phyloP scores from a whole-genome alignment of 164 flowering plant genomes.

The Malania oleifera region DNA sequence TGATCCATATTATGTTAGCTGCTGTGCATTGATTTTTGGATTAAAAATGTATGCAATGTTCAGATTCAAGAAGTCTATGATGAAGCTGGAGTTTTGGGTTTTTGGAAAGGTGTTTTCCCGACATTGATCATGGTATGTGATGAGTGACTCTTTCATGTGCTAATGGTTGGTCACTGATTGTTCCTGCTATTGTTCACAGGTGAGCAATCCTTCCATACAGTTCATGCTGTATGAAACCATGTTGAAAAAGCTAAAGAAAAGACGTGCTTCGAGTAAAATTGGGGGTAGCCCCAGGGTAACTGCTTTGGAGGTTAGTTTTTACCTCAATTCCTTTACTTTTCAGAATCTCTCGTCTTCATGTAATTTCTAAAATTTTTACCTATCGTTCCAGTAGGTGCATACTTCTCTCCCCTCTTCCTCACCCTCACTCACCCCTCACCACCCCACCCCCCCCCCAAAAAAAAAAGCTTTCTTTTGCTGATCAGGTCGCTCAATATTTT shows the following conservation, averaged over 20 bases:
- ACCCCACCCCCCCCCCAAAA: no score
- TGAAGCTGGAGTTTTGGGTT: constrained; percentile 83
- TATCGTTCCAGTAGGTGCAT: background rate
- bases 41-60: background rate
- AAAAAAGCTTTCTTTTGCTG: background rate
- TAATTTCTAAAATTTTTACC: background rate
- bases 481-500: constrained; percentile 5
- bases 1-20: background rate
- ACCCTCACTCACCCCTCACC: background rate
- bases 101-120: constrained; percentile 95
- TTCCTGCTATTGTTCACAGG: constrained; percentile 41
- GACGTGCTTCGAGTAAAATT: constrained; percentile 41
- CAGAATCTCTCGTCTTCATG: background rate
- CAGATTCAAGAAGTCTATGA: constrained; percentile 87
- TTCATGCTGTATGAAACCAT: constrained; percentile 95
- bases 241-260: constrained; percentile 73
- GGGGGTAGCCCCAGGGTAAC: constrained; percentile 43
- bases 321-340: background rate
- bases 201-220: constrained; percentile 93
- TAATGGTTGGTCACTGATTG: constrained; percentile 17
- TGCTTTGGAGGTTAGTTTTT: constrained; percentile 67
- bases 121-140: constrained; percentile 85
- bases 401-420: background rate
- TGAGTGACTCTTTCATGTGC: constrained; percentile 10
- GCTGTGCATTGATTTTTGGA: background rate